Percentiles rank a stretch among this genome's conserved stretches.
These are phyloP conservation scores for Primulina eburnea DNA, from an alignment of 257 asterid genomes.

Conservation along the genomic window DNA sequence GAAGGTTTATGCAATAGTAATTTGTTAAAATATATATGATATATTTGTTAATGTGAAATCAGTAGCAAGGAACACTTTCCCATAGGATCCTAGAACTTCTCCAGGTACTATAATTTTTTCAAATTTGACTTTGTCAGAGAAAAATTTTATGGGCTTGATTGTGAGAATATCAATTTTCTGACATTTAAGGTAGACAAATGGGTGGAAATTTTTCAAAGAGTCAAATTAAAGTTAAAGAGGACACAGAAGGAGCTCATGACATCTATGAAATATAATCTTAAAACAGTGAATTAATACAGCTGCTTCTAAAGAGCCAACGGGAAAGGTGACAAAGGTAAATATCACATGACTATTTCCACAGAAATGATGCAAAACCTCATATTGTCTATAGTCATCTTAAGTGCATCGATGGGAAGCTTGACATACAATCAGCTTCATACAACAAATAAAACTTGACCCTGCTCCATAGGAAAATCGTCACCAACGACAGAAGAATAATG, in stretches of 20 bases:
- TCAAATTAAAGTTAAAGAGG: not conserved
- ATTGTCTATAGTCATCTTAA: not conserved
- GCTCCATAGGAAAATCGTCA: conserved; percentile 2
- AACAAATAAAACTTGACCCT: not conserved
- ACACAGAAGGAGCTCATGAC: not conserved
- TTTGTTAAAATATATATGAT: not conserved
- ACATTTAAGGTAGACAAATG: not conserved
- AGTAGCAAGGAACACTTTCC: not conserved
- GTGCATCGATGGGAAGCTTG: not conserved
- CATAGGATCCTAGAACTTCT: not conserved
- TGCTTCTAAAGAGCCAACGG: not conserved
- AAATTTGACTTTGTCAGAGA: not conserved
- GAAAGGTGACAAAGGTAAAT: not conserved
- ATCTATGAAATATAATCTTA: not conserved
- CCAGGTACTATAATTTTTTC: not conserved
- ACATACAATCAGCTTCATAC: not conserved
- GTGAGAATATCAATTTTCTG: not conserved
- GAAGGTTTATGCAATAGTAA: not conserved
- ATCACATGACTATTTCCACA: conserved; percentile 3
- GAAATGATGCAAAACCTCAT: not conserved
- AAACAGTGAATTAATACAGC: not conserved
- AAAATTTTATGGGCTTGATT: too few species aligned
- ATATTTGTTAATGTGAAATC: not conserved
- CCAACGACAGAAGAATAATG: not conserved
- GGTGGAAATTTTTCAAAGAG: not conserved